Evolutionary conservation across 345 rosid species (phyloP), one percentile per base, ranked within the genome.

Genomic region (Acer negundo): DNA sequence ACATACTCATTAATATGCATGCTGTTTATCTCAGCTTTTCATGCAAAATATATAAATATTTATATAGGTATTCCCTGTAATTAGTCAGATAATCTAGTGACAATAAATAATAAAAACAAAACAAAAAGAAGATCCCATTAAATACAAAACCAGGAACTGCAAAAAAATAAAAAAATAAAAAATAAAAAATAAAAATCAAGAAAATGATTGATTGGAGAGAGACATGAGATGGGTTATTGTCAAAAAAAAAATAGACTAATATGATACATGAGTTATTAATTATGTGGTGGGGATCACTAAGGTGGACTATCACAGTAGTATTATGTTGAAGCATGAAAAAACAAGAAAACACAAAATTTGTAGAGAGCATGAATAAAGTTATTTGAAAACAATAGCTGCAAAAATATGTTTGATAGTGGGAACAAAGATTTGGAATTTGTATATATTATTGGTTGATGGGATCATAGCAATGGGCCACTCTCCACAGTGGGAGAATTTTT

Each of bases 191-290:
- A 6, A 35, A 35, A 35, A 35, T 35, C 38, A 35, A 35, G 38
- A 35, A 24, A 77, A 77, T 78, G 77, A 80, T 83, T 76, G 88
- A 79, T 69, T 74, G 76, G 86, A 81, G 83, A 69, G 77, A 76
- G 82, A 78, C 74, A 76, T 31, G 35, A 44, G 15, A 72, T 24
- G 63, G 56, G 13, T 63, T 79, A 49, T 55, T 44, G 74, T 59
- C 67, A 77, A 71, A 12, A 77, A 12, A 77, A 26, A 71, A 7
- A 17, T 56, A 58, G 53, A n/a, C 6, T 55, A 67, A 22, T 47
- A 69, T 24, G 22, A 13, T 62, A 63, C 19, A 23, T 67, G 8
- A 3, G 23, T 49, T 44, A 15, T 15, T 15, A 40, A 11, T 68
- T 53, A 24, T 46, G 82, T 77, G 76, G 85, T 77, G 76, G 85